Evolutionary conservation across 176 grass and related monocot genomes (phyloP), one percentile per base, ranked within the genome.

Genomic region (Pharus latifolius): DNA sequence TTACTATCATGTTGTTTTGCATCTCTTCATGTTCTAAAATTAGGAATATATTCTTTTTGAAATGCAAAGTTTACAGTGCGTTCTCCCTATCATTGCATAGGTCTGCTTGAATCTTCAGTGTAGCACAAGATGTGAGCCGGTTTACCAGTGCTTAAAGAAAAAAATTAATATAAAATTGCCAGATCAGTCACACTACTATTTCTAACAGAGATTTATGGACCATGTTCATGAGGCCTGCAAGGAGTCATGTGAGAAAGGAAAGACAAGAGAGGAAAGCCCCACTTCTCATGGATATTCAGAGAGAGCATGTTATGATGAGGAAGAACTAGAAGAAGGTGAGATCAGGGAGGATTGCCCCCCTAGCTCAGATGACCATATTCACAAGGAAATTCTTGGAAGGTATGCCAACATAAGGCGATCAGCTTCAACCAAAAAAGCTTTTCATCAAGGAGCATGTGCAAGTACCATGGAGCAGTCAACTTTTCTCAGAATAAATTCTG

Each of bases 261-360:
- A 78, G 44, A 56, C 48, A 69, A 34, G 48, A 60, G 70, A 85
- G 67, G 22, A 29, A n/a, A n/a, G n/a, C n/a, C n/a, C 3, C 24
- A 20, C 11, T 41, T n/a, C 29, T 56, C 54, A 24, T 30, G 56
- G 0, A 6, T 30, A 68, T 80, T 63, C 48, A 64, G 59, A 56
- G 23, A 79, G 65, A 40, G 4, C 40, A 38, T 55, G 17, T 44
- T 40, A 51, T 61, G 35, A 25, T 27, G 11, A 43, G 10, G 28
- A 72, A 67, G 75, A 69, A 71, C 28, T 58, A 67, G 90, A 88
- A 83, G 75, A 88, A 83, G 78, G 75, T 34, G 75, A 83, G 38
- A 66, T 88, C 57, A 83, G 65, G 69, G 72, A 34, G 66, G 71
- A 77, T 63, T 35, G 49, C 10, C 47, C 62, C 63, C 61, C 28